These are phyloP conservation scores for Fusarium pininemorale DNA, from an alignment of 2,329 filamentous ascomycete species.

Conservation along the genomic window DNA sequence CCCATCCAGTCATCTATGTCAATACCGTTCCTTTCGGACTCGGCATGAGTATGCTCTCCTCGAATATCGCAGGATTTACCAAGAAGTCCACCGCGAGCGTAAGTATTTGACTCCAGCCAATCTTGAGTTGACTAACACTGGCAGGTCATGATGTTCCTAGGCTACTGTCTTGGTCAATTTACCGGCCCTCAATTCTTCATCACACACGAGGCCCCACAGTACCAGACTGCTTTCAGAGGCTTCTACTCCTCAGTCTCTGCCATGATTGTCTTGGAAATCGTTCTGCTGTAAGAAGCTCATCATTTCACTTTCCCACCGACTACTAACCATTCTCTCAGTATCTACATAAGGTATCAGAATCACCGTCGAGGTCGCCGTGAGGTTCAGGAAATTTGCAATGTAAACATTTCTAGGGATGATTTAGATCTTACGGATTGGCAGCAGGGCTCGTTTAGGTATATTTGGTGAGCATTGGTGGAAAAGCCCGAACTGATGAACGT, in stretches of 20 bases:
- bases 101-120: background rate
- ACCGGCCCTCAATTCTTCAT: background rate
- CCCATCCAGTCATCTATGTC: background rate
- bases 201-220: background rate
- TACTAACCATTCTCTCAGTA: background rate
- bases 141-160: background rate
- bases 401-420: background rate
- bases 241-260: background rate
- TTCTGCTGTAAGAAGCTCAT: background rate
- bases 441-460: background rate
- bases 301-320: background rate
- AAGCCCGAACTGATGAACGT: fast-evolving
- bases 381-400: no score
- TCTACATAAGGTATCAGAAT: background rate
- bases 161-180: background rate
- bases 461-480: background rate
- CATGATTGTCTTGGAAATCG: background rate
- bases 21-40: background rate
- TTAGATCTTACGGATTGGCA: background rate
- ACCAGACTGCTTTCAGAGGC: background rate
- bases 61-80: background rate
- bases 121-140: fast-evolving
- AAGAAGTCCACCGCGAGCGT: background rate
- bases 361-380: background rate
- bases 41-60: background rate